Evolutionary conservation across 2,329 filamentous ascomycete species (phyloP).

Genomic region (Arthrobotrys pseudoclavata): DNA sequence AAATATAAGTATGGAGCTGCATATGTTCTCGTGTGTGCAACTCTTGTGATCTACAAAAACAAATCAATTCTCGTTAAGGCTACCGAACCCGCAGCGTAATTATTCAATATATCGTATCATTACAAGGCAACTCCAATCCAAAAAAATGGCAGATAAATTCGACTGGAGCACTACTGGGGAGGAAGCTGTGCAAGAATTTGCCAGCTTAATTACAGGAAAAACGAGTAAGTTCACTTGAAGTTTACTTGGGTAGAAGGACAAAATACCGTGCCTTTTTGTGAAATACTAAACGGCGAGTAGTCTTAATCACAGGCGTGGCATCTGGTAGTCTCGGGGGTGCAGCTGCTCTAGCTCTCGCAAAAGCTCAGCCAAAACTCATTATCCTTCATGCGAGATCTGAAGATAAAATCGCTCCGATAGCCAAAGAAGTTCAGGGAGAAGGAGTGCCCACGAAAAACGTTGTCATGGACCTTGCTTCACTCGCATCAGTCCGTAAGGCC

Average conservation of each 20-base stretch:
- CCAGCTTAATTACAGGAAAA: constrained; percentile 24
- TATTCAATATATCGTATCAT: too few relatives aligned
- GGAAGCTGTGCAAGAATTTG: constrained; percentile 24
- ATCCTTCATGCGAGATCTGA: constrained; percentile 43
- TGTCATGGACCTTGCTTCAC: constrained; percentile 33
- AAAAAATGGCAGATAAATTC: constrained; percentile 25
- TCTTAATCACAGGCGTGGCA: constrained; percentile 29
- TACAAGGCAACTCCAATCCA: too few relatives aligned
- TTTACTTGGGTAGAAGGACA: too few relatives aligned
- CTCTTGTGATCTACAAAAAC: too few relatives aligned
- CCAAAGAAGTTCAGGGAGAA: constrained; percentile 13
- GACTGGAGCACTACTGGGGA: constrained; percentile 32
- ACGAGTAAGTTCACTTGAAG: constrained; percentile 19
- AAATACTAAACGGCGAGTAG: neutral
- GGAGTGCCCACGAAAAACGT: constrained; percentile 31
- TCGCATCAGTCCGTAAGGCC: constrained; percentile 33
- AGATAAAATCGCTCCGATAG: constrained; percentile 39
- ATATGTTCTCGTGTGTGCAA: too few relatives aligned
- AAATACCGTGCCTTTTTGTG: too few relatives aligned
- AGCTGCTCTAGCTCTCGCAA: constrained; percentile 32
- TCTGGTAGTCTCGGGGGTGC: constrained; percentile 16
- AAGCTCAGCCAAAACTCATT: constrained; percentile 37
- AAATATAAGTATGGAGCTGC: too few relatives aligned
- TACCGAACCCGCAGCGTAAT: too few relatives aligned
- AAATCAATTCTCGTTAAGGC: too few relatives aligned